Percentiles rank a stretch among this genome's conserved stretches.
phyloP scores from a whole-genome alignment of 129 eudicot species.

The Escallonia herrerae region DNA sequence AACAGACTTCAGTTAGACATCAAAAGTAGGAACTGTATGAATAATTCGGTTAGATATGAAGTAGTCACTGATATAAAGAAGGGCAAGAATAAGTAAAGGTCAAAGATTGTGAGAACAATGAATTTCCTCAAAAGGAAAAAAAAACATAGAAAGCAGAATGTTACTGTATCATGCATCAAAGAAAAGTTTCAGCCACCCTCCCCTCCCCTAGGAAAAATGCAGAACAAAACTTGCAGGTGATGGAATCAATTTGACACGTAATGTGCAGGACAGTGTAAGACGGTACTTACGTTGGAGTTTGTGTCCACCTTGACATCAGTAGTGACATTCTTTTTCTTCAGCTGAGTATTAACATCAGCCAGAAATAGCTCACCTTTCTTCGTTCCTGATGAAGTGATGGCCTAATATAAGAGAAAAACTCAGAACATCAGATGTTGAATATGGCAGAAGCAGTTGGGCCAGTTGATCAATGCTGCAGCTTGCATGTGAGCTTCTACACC shows the following conservation, averaged over 20 bases:
- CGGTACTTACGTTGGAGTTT: conserved; percentile 35
- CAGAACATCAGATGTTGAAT: neutral
- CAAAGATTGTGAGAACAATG: no score
- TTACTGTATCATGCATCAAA: neutral
- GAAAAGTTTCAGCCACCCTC: neutral
- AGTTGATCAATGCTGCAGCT: no score
- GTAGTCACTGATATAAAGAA: neutral
- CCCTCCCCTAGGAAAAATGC: neutral
- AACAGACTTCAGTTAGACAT: conserved; percentile 7
- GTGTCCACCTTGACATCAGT: conserved; percentile 64
- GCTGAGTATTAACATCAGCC: conserved; percentile 49
- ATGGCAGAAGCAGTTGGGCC: neutral
- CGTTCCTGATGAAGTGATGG: conserved; percentile 47
- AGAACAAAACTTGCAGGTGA: neutral
- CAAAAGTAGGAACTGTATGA: neutral
- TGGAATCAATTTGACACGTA: no score
- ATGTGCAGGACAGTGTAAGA: neutral
- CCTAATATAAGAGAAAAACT: conserved; percentile 19
- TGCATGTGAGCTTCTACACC: no score
- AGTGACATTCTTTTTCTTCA: conserved; percentile 53
- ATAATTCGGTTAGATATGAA: neutral
- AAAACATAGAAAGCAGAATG: neutral
- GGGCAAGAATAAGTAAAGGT: neutral
- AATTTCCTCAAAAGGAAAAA: no score
- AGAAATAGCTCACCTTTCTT: conserved; percentile 54